Evolutionary conservation across 192 early-diverging fungal genomes (phyloP).

Genomic region (Gamsiella multidivaricata): DNA sequence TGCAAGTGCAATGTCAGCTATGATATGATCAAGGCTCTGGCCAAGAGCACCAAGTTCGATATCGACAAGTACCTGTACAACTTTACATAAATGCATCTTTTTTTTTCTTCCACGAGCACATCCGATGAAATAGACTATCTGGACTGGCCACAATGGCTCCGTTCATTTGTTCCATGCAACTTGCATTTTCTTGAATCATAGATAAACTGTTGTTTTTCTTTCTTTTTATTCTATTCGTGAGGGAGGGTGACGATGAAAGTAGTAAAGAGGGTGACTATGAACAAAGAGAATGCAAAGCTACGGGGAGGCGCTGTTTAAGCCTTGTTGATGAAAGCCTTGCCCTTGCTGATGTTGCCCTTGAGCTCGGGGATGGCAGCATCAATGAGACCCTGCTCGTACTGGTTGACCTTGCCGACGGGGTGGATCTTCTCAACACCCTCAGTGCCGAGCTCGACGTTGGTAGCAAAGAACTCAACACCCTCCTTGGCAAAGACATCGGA

Average conservation of each 20-base stretch:
- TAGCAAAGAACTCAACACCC: slow-evolving; percentile 76
- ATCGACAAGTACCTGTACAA: slow-evolving; percentile 85
- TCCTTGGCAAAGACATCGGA: slow-evolving; percentile 68
- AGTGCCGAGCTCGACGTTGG: slow-evolving; percentile 76
- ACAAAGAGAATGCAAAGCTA: slow-evolving; percentile 8
- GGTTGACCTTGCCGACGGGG: slow-evolving; percentile 76
- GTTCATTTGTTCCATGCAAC: too few species aligned
- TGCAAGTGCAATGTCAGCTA: slow-evolving; percentile 91
- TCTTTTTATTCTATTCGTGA: slow-evolving; percentile 22
- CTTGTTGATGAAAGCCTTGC: slow-evolving; percentile 77
- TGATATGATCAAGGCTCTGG: slow-evolving; percentile 78
- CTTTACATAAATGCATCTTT: slow-evolving; percentile 50
- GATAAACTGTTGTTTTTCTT: too few species aligned
- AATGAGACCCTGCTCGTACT: slow-evolving; percentile 87
- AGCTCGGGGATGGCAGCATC: slow-evolving; percentile 83
- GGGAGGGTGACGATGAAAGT: background rate
- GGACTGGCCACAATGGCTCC: too few species aligned
- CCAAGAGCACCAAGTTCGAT: slow-evolving; percentile 85
- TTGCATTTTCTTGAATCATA: too few species aligned
- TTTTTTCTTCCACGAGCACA: too few species aligned
- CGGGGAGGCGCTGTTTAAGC: slow-evolving; percentile 21
- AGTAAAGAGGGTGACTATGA: slow-evolving; percentile 13
- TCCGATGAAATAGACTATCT: too few species aligned
- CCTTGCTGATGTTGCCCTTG: slow-evolving; percentile 90
- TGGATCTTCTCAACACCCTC: slow-evolving; percentile 89